These are phyloP conservation scores for Saccharomyces hybrid DNA, from an alignment of 1,139 yeast genomes.

Conservation along the genomic window DNA sequence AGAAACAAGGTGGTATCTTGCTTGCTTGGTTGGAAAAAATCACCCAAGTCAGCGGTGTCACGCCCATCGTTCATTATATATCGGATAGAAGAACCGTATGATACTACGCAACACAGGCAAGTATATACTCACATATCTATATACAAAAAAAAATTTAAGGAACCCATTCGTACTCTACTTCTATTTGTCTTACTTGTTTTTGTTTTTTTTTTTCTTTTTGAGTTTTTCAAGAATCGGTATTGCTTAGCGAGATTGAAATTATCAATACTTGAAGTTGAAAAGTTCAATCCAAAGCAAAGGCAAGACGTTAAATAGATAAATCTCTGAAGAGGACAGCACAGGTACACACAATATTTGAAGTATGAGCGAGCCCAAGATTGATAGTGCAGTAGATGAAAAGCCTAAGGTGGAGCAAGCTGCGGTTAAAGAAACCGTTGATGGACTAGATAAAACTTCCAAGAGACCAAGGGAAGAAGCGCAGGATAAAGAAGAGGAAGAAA, in stretches of 20 bases:
- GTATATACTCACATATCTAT: background rate
- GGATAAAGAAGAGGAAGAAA: conserved; percentile 4
- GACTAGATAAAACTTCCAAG: conserved; percentile 1
- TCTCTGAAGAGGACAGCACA: background rate
- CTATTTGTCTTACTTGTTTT: background rate
- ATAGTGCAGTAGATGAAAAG: background rate
- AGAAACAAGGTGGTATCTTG: conserved; percentile 79
- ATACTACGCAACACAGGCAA: background rate
- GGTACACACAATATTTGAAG: background rate
- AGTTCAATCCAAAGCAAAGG: background rate
- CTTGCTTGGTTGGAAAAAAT: conserved; percentile 91
- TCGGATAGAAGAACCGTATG: conserved; percentile 74
- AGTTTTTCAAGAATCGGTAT: background rate
- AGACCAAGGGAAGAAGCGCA: background rate
- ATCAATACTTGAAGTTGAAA: background rate
- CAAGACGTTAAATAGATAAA: background rate
- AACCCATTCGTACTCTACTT: background rate
- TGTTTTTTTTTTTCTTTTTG: background rate
- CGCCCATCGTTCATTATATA: conserved; percentile 78
- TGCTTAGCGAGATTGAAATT: background rate
- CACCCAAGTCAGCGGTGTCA: conserved; percentile 76
- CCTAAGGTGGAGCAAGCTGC: background rate
- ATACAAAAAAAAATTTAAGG: background rate
- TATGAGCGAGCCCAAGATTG: background rate
- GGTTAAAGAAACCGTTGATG: background rate